These are phyloP conservation scores for Trametes elegans DNA, from an alignment of 768 basidiomycete genomes.

Conservation along the genomic window DNA sequence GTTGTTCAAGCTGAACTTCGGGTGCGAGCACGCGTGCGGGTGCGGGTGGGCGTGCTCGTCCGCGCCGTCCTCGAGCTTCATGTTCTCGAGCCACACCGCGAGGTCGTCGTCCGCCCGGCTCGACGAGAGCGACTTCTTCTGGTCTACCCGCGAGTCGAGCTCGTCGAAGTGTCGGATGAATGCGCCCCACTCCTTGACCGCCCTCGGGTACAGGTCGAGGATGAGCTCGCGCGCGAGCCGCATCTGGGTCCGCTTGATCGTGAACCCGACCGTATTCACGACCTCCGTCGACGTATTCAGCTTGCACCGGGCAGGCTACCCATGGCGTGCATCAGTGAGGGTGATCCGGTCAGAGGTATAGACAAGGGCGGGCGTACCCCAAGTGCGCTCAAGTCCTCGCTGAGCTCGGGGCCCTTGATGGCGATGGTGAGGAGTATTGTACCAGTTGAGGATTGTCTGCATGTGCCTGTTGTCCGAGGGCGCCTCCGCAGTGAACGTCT, in stretches of 20 bases:
- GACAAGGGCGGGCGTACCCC: slow-evolving; percentile 36
- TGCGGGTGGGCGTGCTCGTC: slow-evolving; percentile 28
- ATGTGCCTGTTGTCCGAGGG: slow-evolving; percentile 63
- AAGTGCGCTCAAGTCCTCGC: slow-evolving; percentile 48
- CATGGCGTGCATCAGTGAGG: neutral
- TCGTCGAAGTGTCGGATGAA: slow-evolving; percentile 40
- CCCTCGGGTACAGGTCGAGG: slow-evolving; percentile 43
- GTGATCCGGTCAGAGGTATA: neutral
- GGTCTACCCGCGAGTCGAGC: slow-evolving; percentile 27
- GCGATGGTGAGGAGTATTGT: slow-evolving; percentile 51
- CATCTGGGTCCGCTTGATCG: slow-evolving; percentile 49
- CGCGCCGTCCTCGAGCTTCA: slow-evolving; percentile 37
- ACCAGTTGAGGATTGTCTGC: slow-evolving; percentile 60
- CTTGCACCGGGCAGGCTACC: slow-evolving; percentile 37
- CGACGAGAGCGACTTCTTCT: slow-evolving; percentile 30
- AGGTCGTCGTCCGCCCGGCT: slow-evolving; percentile 56
- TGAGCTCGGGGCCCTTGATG: slow-evolving; percentile 49
- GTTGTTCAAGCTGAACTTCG: slow-evolving; percentile 46
- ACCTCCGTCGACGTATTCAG: slow-evolving; percentile 55
- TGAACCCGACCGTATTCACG: slow-evolving; percentile 42
- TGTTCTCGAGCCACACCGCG: slow-evolving; percentile 53
- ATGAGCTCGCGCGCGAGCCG: slow-evolving; percentile 53
- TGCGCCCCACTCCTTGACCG: slow-evolving; percentile 45
- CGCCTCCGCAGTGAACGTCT: slow-evolving; percentile 49
- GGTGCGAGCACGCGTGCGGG: slow-evolving; percentile 36